Evolutionary conservation across 306 rosid genomes (phyloP), one percentile per base, ranked within the genome.

Genomic region (Lotus japonicus): DNA sequence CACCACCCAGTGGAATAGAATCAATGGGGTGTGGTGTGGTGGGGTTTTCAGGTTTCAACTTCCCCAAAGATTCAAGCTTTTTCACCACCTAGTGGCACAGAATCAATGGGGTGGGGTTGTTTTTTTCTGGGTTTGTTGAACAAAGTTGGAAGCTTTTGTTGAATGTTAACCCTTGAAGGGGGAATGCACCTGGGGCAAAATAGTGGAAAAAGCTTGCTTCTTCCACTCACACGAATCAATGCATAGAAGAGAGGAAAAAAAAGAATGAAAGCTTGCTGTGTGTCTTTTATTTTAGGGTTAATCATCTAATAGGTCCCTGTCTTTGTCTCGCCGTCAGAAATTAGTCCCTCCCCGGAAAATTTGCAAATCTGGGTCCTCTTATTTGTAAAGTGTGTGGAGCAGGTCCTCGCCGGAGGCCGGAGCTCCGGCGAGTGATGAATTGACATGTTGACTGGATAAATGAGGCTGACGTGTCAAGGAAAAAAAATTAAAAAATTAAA

Each of bases 161-260:
- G 2, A 31, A 31, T 31, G 60, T 14, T 35, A 78, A 72, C 77
- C 91, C 81, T 56, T 31, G 36, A 59, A 56, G 67, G 54, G 54
- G 75, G 46, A 48, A 23, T 18, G 58, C 39, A 58, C 2, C 35
- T 35, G 59, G 56, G 49, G 66, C 31, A 35, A 15, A 33, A 2
- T 23, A 23, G 56, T 44, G n/a, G 15, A 11, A 36, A 43, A 71
- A 52, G 52, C 15, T 26, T 26, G 46, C n/a, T 50, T 45, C 21
- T 17, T 13, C 5, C 9, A 42, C 14, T 71, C 67, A 76, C 74
- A 58, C 35, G 58, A 54, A 63, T 35, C 44, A 63, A 75, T 46
- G 41, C 49, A 38, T 44, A 38, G 46, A 73, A 63, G 58, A 43
- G 17, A 56, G 54, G 44, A 17, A 50, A 59, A 11, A 54, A 9